Base-by-base conservation (phyloP, 2,329 filamentous ascomycete genomes). In the Talaromyces sp. region DNA sequence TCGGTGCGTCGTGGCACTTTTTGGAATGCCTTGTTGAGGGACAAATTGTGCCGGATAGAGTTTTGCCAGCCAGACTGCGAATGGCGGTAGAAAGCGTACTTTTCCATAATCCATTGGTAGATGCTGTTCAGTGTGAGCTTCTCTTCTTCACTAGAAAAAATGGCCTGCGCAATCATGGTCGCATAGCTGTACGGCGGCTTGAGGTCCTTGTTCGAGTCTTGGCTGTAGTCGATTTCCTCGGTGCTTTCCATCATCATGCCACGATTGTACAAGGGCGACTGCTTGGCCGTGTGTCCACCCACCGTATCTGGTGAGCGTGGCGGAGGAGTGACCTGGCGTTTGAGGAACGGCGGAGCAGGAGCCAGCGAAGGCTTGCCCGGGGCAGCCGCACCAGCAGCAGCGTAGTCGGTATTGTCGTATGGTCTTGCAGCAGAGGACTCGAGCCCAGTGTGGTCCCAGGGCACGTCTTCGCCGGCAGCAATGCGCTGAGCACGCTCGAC, bases 111-210 rank as follows among this genome's bases (percentile, higher is more conserved):
- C 78, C 89, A 97, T 57, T 87, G 89, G 77, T 99, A 99, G 61
- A 99, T 99, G 67, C 91, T 93, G 69, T 89, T 90, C 55, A 99
- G 78, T 3, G 95, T 97, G 59, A 97, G 83, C 75, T 96, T 96
- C 73, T 96, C 89, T 62, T 96, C 92, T 0, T 86, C 82, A 2
- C 89, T 93, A 39, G 90, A 90, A 66, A 97, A 83, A 65, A 99
- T 98, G 1, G 95, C 95, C 77, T 98, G 95, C 0, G 92, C 95
- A 66, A 99, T 99, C 81, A 99, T 87, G 72, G 96, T 92, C 2
- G 95, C 93, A 76, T 99, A 99, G 74, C 93, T 98, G 75, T 91
- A 96, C 53, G 93, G 91, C 1, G 95, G 96, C 75, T 99, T 99
- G 71, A 98, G 86, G 66, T 97, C 92, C 72, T 90, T 90, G 66